phyloP scores from a whole-genome alignment of 2,329 filamentous ascomycete genomes.

The Fusarium ambrosium region DNA sequence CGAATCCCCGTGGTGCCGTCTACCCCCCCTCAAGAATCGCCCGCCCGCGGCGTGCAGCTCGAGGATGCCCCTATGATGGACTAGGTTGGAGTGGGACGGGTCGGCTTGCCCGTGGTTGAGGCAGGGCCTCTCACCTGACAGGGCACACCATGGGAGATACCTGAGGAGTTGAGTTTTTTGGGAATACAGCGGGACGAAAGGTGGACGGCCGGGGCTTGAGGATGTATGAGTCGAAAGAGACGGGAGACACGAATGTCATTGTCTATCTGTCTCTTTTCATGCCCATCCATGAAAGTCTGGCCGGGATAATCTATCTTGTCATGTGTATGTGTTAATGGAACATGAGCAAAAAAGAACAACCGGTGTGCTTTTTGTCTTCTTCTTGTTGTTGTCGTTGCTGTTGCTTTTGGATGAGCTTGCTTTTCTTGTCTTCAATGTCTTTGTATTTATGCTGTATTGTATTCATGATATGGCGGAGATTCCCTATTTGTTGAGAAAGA shows the following conservation, averaged over 20 bases:
- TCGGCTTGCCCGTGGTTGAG: conserved; percentile 24
- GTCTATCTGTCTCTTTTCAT: neutral
- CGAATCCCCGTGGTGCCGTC: conserved; percentile 51
- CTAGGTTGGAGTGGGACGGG: conserved; percentile 47
- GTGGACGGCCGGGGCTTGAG: conserved; percentile 16
- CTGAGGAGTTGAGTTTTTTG: conserved; percentile 34
- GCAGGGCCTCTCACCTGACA: conserved; percentile 22
- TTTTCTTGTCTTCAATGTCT: conserved; percentile 21
- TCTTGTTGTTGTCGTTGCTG: conserved; percentile 24
- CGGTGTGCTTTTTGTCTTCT: conserved; percentile 41
- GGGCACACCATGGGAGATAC: conserved; percentile 14
- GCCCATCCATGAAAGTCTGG: conserved; percentile 4
- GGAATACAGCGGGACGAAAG: conserved; percentile 25
- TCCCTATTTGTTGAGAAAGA: conserved; percentile 38
- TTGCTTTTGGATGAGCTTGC: conserved; percentile 22
- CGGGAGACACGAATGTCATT: neutral
- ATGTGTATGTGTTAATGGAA: conserved; percentile 50
- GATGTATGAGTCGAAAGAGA: conserved; percentile 12
- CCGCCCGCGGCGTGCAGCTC: conserved; percentile 62
- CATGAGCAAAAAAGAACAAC: conserved; percentile 47
- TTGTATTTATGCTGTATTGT: conserved; percentile 47
- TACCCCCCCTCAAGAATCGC: conserved; percentile 50
- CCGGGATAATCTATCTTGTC: conserved; percentile 32
- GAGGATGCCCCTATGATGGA: conserved; percentile 68
- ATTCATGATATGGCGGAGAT: conserved; percentile 43